phyloP scores from a whole-genome alignment of 805 yeast species.

The Kodamaea restingae region DNA sequence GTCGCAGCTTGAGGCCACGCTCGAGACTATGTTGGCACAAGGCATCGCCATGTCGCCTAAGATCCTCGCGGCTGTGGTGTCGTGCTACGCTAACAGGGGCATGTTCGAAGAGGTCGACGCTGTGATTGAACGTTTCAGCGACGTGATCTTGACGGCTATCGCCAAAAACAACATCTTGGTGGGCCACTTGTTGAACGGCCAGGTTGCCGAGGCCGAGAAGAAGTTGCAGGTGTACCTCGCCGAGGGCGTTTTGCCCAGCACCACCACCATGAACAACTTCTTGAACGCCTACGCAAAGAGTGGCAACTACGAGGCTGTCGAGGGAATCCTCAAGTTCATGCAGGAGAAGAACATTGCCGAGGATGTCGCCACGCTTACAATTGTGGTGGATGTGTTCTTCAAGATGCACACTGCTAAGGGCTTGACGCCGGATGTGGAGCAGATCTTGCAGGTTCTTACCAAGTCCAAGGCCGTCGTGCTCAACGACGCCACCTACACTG shows the following conservation, averaged over 20 bases:
- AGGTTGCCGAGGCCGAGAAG: constrained; percentile 43
- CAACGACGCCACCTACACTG: constrained; percentile 46
- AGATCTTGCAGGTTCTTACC: constrained; percentile 40
- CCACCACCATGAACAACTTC: constrained; percentile 50
- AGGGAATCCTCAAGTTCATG: constrained; percentile 46
- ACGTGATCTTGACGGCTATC: constrained; percentile 27
- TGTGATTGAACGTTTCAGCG: constrained; percentile 27
- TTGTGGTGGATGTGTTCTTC: constrained; percentile 51
- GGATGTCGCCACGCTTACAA: constrained; percentile 61
- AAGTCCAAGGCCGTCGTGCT: constrained; percentile 24
- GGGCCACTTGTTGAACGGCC: constrained; percentile 40
- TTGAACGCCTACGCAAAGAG: constrained; percentile 39
- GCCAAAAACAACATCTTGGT: constrained; percentile 44
- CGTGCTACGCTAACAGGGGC: constrained; percentile 39
- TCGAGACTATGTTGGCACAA: constrained; percentile 27
- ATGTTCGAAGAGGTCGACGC: constrained; percentile 41
- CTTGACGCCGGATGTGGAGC: constrained; percentile 36
- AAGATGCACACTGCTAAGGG: constrained; percentile 44
- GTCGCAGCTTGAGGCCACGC: constrained; percentile 13
- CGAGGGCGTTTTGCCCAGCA: constrained; percentile 40
- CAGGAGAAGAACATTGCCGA: constrained; percentile 40
- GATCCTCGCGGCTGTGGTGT: constrained; percentile 46
- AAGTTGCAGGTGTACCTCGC: constrained; percentile 35
- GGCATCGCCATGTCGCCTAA: constrained; percentile 41
- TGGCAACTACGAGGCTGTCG: constrained; percentile 45